Evolutionary conservation across 176 grass and related monocot genomes (phyloP).

Genomic region (Triticum urartu): DNA sequence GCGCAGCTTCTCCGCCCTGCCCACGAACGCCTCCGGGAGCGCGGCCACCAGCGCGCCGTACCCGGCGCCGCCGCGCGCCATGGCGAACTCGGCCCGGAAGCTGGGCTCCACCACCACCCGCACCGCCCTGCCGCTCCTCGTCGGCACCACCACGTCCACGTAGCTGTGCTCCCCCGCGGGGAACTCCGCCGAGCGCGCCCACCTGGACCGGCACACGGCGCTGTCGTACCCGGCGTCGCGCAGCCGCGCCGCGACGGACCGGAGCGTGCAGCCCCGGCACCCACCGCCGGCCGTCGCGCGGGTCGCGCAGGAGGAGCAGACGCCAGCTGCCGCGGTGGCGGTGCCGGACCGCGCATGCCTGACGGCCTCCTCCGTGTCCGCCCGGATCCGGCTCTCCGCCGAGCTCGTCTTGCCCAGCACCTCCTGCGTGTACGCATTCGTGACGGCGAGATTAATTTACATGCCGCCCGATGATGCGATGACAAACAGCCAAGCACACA

Average conservation of each 20-base stretch:
- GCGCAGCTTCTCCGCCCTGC: conserved; percentile 51
- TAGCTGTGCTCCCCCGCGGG: conserved; percentile 66
- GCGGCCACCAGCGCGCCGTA: conserved; percentile 53
- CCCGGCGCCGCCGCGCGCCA: conserved; percentile 48
- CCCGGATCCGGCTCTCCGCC: conserved; percentile 48
- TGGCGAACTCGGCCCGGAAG: conserved; percentile 73
- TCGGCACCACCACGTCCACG: conserved; percentile 56
- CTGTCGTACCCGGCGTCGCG: conserved; percentile 59
- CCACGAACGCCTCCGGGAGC: conserved; percentile 72
- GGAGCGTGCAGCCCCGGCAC: conserved; percentile 51
- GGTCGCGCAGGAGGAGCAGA: conserved; percentile 46
- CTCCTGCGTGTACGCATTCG: conserved; percentile 40
- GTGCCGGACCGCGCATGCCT: conserved; percentile 28
- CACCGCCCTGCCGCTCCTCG: conserved; percentile 44
- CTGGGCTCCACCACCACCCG: conserved; percentile 53
- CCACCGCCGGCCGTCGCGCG: neutral
- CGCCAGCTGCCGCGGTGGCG: neutral
- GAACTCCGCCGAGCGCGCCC: conserved; percentile 45
- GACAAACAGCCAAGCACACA: neutral
- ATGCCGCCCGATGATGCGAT: neutral
- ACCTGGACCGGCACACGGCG: conserved; percentile 58
- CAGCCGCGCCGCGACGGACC: conserved; percentile 37
- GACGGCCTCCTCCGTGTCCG: conserved; percentile 46
- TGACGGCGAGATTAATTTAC: neutral
- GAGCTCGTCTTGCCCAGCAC: conserved; percentile 54